These are phyloP conservation scores for Mycena indigotica DNA, from an alignment of 768 basidiomycete genomes.

Conservation along the genomic window DNA sequence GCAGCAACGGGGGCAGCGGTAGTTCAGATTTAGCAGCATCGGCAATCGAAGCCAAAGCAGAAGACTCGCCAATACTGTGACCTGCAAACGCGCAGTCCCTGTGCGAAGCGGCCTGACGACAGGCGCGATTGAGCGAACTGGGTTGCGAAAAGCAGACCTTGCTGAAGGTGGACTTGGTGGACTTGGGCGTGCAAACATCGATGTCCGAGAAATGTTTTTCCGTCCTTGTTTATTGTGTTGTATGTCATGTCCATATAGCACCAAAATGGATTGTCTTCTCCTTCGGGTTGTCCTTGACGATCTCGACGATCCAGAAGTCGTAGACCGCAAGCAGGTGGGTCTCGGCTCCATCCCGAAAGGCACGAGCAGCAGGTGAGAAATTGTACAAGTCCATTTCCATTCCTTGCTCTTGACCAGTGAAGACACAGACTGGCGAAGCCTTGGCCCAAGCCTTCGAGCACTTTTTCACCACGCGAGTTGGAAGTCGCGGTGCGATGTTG, in stretches of 20 bases:
- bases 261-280: slow-evolving; percentile 98
- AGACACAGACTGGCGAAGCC: slow-evolving; percentile 93
- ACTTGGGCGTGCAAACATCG: slow-evolving; percentile 89
- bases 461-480: slow-evolving; percentile 86
- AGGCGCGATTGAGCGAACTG: slow-evolving; percentile 77
- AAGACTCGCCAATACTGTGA: slow-evolving; percentile 98
- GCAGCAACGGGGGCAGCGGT: slow-evolving; percentile 41
- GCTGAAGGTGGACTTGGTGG: slow-evolving; percentile 98
- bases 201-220: slow-evolving; percentile 93
- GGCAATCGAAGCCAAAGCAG: slow-evolving; percentile 95
- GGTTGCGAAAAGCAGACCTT: slow-evolving; percentile 93
- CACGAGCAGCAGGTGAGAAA: slow-evolving; percentile 87
- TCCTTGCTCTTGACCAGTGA: slow-evolving; percentile 96
- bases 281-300: slow-evolving; percentile 98
- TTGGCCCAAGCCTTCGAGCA: slow-evolving; percentile 89
- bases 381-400: slow-evolving; percentile 99
- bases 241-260: slow-evolving; percentile 99
- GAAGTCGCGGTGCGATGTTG: slow-evolving; percentile 80
- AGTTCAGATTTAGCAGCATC: slow-evolving; percentile 54
- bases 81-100: slow-evolving; percentile 92
- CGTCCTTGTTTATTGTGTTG: slow-evolving; percentile 95
- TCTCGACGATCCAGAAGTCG: slow-evolving; percentile 98
- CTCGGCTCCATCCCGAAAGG: slow-evolving; percentile 97
- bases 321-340: slow-evolving; percentile 91
- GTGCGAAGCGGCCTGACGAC: slow-evolving; percentile 96